Conservation (phyloP, 345 rosid species). For the Atalantia buxifolia region DNA sequence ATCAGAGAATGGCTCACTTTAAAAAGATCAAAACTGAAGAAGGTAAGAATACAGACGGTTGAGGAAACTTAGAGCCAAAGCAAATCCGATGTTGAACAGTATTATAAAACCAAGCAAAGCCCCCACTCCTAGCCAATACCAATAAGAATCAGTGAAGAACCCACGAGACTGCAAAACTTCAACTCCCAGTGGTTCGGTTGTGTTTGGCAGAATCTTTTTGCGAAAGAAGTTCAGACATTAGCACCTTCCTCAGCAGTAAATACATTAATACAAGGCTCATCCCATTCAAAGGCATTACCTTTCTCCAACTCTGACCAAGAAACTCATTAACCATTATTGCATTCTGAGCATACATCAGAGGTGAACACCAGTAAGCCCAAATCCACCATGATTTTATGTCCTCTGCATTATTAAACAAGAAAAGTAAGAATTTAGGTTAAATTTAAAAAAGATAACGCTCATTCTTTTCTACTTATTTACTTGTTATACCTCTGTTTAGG, state of each 20-base stretch:
- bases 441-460: too few relatives aligned
- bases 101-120: background rate
- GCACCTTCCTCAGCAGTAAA: background rate
- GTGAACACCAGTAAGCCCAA: background rate
- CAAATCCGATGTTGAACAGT: background rate
- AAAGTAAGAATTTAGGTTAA: background rate
- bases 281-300: background rate
- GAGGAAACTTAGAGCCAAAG: background rate
- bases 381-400: background rate
- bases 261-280: background rate
- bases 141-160: background rate
- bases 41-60: background rate
- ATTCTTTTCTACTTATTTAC: background rate
- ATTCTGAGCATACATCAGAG: background rate
- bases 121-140: background rate
- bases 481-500: background rate
- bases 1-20: background rate
- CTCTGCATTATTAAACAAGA: background rate
- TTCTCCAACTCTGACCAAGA: background rate
- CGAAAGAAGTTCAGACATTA: background rate
- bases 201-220: background rate
- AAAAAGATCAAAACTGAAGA: background rate
- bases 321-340: background rate
- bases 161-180: background rate
- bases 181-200: background rate